Percentiles rank a stretch among this genome's conserved stretches.
These are phyloP conservation scores for Penicillium samsonianum DNA, from an alignment of 495 filamentous ascomycete genomes.

Conservation along the genomic window DNA sequence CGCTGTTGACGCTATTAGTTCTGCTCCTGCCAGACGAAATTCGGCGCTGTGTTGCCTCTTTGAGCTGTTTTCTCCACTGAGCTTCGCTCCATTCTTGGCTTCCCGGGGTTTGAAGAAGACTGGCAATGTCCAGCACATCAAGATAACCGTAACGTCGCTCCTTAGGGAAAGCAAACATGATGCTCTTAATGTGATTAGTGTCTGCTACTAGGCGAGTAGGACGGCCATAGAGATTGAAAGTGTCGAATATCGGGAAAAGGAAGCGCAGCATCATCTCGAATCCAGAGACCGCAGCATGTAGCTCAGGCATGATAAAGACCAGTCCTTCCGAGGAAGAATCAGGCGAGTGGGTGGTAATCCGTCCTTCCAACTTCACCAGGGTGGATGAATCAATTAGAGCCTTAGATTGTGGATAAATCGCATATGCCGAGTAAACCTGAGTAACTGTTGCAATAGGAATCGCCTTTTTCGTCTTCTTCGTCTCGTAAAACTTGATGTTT, in stretches of 20 bases:
- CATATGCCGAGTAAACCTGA: constrained; percentile 88
- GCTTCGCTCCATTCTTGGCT: constrained; percentile 79
- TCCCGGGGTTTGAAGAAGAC: constrained; percentile 73
- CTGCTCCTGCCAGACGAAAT: constrained; percentile 58
- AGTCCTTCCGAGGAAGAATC: constrained; percentile 82
- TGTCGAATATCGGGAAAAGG: constrained; percentile 92
- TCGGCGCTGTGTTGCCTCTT: constrained; percentile 82
- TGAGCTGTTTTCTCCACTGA: constrained; percentile 88
- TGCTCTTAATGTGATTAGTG: constrained; percentile 76
- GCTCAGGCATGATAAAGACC: constrained; percentile 97
- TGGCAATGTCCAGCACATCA: constrained; percentile 80
- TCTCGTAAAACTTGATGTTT: constrained; percentile 91
- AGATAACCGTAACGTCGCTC: constrained; percentile 87
- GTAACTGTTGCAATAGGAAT: constrained; percentile 87
- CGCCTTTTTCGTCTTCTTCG: constrained; percentile 90
- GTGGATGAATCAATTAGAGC: constrained; percentile 92
- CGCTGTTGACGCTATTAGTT: constrained; percentile 61
- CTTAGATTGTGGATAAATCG: constrained; percentile 93
- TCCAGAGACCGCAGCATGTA: constrained; percentile 83
- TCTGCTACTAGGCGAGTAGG: constrained; percentile 86
- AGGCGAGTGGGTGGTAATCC: constrained; percentile 79
- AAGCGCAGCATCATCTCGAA: constrained; percentile 98
- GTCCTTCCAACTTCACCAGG: constrained; percentile 90
- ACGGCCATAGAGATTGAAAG: constrained; percentile 88
- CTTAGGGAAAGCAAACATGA: constrained; percentile 98